Evolutionary conservation across 2,329 filamentous ascomycete genomes (phyloP).

Genomic region (Cordyceps cateniannulata): DNA sequence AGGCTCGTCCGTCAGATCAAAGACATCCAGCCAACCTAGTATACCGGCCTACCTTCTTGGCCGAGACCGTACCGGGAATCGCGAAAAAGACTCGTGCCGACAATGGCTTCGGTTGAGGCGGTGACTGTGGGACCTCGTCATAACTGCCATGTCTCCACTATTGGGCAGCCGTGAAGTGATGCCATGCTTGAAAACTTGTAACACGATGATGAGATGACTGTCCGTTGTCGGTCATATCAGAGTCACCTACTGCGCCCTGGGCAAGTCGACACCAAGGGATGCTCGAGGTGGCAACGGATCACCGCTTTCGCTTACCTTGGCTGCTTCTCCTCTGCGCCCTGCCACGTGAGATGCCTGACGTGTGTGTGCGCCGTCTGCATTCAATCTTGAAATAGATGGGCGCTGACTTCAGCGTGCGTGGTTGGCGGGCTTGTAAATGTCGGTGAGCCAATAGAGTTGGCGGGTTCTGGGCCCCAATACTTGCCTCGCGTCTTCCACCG

Average conservation of each 20-base stretch:
- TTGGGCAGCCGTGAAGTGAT: conserved; percentile 9
- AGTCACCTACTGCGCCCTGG: too few species aligned
- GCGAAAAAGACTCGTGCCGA: not conserved
- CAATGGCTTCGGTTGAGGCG: not conserved
- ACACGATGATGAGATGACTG: not conserved
- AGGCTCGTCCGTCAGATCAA: not conserved
- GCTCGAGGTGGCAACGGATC: not conserved
- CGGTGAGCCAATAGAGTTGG: conserved; percentile 7
- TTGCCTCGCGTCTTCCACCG: not conserved
- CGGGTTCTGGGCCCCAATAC: not conserved
- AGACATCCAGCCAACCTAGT: not conserved
- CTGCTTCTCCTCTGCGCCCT: not conserved
- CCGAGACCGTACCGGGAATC: not conserved
- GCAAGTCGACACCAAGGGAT: not conserved
- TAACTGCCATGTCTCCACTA: conserved; percentile 5
- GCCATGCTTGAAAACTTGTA: not conserved
- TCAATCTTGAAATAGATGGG: not conserved
- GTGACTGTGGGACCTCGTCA: conserved; percentile 5
- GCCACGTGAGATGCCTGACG: conserved; percentile 1
- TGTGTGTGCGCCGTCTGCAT: not conserved
- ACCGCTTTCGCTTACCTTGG: not conserved
- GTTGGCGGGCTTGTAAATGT: not conserved
- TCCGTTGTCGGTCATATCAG: too few species aligned
- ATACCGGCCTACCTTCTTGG: not conserved
- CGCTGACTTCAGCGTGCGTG: not conserved